Conservation (phyloP, 805 yeast species). For the Zygoascus flipseniorum region DNA sequence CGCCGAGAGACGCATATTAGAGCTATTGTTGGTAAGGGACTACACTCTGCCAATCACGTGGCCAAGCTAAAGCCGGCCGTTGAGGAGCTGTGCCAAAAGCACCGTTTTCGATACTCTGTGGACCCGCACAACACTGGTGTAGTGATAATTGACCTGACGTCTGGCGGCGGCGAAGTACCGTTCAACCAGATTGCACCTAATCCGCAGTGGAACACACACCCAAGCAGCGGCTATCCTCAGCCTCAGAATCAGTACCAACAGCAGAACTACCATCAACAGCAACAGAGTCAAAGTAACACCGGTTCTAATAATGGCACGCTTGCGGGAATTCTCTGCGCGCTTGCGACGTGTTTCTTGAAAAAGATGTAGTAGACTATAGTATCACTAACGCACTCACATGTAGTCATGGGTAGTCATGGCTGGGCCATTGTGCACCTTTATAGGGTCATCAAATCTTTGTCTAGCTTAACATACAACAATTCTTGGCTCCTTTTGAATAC, state of each 20-base stretch:
- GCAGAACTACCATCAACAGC: conserved; percentile 5
- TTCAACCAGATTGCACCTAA: conserved; percentile 20
- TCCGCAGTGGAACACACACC: conserved; percentile 11
- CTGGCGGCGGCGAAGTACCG: conserved; percentile 29
- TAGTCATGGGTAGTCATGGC: no score
- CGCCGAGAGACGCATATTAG: conserved; percentile 54
- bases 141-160: conserved; percentile 54
- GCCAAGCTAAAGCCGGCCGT: conserved; percentile 89
- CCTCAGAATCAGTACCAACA: conserved; percentile 10
- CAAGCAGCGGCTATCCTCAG: conserved; percentile 13
- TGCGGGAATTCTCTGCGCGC: background rate
- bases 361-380: background rate
- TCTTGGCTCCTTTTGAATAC: no score
- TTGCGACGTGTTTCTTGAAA: background rate
- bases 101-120: conserved; percentile 49
- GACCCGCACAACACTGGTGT: conserved; percentile 78
- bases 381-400: no score
- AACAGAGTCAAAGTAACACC: background rate
- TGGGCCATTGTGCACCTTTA: no score
- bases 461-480: no score
- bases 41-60: conserved; percentile 71
- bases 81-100: conserved; percentile 63
- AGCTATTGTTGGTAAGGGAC: conserved; percentile 90
- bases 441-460: no score
- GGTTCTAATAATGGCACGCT: background rate